A percentile compares a stretch with the other conserved stretches of the same genome.
Evolutionary conservation across 1,284 basidiomycete species (phyloP).

Genomic region (Melampsora americana): DNA sequence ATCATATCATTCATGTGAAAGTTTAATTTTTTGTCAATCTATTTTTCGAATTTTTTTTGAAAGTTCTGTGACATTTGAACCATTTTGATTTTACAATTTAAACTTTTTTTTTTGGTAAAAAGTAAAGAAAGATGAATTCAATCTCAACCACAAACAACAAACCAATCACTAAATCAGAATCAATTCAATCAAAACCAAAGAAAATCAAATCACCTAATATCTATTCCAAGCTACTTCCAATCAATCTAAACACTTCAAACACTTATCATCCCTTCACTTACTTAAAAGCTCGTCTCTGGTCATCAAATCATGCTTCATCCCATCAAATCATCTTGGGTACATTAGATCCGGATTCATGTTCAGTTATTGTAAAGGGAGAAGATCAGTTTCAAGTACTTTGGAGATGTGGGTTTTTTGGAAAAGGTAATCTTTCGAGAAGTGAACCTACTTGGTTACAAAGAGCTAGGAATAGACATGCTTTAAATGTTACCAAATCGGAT

Average conservation of each 20-base stretch:
- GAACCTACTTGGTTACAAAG: slow-evolving; percentile 80
- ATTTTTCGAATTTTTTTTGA: too few species aligned
- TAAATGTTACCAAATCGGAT: slow-evolving; percentile 53
- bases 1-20: too few species aligned
- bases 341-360: slow-evolving; percentile 58
- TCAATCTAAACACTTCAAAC: neutral
- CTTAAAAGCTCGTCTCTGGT: neutral
- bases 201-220: neutral
- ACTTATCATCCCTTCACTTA: neutral
- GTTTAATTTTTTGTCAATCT: too few species aligned
- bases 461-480: slow-evolving; percentile 65
- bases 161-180: neutral
- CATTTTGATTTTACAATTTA: too few species aligned
- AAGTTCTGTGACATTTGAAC: too few species aligned
- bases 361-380: slow-evolving; percentile 71
- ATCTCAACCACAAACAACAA: too few species aligned
- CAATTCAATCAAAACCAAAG: neutral
- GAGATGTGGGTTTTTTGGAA: slow-evolving; percentile 92
- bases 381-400: slow-evolving; percentile 71
- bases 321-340: neutral
- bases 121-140: too few species aligned
- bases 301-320: neutral
- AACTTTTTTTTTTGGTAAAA: too few species aligned
- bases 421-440: slow-evolving; percentile 85
- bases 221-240: neutral